Percentiles rank a stretch among this genome's conserved stretches.
phyloP scores from a whole-genome alignment of 768 basidiomycete species.

The Leccinum arenicola region DNA sequence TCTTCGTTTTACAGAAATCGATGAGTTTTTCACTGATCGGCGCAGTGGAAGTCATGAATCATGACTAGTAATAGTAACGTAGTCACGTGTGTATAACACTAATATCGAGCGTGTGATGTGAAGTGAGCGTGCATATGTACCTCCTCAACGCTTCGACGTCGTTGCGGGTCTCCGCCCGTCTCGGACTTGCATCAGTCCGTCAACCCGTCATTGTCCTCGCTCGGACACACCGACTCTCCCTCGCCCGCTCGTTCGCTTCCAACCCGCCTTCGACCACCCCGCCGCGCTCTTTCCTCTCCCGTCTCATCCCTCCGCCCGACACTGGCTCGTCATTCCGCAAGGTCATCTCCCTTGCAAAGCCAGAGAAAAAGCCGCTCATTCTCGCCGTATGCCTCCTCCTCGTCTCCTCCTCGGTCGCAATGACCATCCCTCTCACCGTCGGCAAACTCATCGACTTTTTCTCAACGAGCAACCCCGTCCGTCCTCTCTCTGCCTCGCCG shows the following conservation, averaged over 20 bases:
- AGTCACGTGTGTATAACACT: no score
- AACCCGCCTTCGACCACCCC: neutral
- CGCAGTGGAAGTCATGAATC: no score
- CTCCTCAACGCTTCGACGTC: neutral
- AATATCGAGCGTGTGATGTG: neutral
- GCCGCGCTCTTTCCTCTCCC: slow-evolving; percentile 20
- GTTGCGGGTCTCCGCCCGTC: neutral
- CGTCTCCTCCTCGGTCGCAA: slow-evolving; percentile 86
- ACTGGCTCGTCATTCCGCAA: slow-evolving; percentile 67
- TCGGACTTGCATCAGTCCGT: neutral
- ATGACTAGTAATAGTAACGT: no score
- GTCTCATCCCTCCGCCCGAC: slow-evolving; percentile 33
- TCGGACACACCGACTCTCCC: neutral
- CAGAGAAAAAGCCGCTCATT: slow-evolving; percentile 74
- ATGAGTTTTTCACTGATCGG: no score
- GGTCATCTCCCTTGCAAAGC: slow-evolving; percentile 73
- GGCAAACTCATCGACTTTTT: slow-evolving; percentile 96
- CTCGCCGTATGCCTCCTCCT: slow-evolving; percentile 78
- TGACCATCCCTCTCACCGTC: slow-evolving; percentile 91
- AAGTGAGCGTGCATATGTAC: neutral
- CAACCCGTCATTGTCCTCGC: neutral
- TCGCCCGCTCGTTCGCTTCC: slow-evolving; percentile 15
- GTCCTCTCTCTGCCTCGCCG: neutral
- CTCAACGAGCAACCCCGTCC: slow-evolving; percentile 52
- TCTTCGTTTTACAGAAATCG: no score